A percentile compares a stretch with the other conserved stretches of the same genome.
Conservation (phyloP, 2,329 filamentous ascomycete genomes). For the Penicillium sp. region DNA sequence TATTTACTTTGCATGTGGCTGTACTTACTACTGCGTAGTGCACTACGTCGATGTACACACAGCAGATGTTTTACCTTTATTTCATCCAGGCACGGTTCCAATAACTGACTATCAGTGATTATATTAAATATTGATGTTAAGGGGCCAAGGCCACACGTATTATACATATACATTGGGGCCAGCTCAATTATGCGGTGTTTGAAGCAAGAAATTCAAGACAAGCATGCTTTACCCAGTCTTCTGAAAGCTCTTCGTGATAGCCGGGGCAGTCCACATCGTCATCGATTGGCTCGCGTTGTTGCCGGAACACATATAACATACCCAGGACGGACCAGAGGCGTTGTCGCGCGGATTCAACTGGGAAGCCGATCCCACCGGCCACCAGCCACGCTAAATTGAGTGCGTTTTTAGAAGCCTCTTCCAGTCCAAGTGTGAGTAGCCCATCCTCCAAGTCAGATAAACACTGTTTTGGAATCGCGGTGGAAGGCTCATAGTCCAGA, state of each 20-base stretch:
- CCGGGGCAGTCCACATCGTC: neutral
- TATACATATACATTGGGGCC: neutral
- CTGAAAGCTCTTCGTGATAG: constrained; percentile 1
- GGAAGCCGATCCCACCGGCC: constrained; percentile 1
- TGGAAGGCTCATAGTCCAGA: constrained; percentile 5
- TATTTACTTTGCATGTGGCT: too few species aligned
- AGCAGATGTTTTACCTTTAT: too few species aligned
- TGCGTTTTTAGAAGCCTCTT: constrained; percentile 1
- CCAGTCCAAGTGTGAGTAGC: neutral
- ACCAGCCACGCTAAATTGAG: constrained; percentile 9
- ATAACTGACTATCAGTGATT: too few species aligned
- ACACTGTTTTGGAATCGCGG: constrained; percentile 3
- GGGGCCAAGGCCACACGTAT: too few species aligned
- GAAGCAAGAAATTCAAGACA: constrained; percentile 6
- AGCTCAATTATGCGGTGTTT: neutral
- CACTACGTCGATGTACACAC: too few species aligned
- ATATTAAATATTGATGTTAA: too few species aligned
- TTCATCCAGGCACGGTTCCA: too few species aligned
- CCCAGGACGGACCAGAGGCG: constrained; percentile 2
- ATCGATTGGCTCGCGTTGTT: neutral
- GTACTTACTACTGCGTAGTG: too few species aligned
- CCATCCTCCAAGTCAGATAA: constrained; percentile 5
- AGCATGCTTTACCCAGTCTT: neutral
- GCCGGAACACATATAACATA: constrained; percentile 9
- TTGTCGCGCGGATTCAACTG: constrained; percentile 2